These are phyloP conservation scores for Xylariaceae sp. DNA, from an alignment of 2,329 filamentous ascomycete genomes.

Conservation along the genomic window DNA sequence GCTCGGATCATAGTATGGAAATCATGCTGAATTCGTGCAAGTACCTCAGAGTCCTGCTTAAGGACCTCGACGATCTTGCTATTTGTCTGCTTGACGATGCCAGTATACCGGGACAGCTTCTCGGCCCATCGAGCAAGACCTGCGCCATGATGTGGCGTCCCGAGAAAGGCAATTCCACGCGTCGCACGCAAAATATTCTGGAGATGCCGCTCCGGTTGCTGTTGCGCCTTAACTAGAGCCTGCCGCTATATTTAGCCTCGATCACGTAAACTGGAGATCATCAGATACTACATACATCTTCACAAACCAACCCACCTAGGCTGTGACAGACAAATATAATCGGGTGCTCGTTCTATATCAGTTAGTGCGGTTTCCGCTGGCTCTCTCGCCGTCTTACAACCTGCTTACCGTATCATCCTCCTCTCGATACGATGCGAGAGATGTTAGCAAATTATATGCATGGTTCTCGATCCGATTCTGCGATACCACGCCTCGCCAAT, in stretches of 20 bases:
- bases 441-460: constrained; percentile 41
- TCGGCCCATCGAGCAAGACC: constrained; percentile 42
- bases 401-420: constrained; percentile 21
- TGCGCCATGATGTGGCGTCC: constrained; percentile 46
- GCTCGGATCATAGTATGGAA: constrained; percentile 1
- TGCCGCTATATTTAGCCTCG: background rate
- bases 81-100: constrained; percentile 42
- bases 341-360: constrained; percentile 33
- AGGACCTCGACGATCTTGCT: background rate
- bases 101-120: constrained; percentile 32
- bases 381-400: background rate
- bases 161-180: constrained; percentile 44
- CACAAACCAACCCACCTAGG: constrained; percentile 49
- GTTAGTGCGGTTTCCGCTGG: constrained; percentile 2
- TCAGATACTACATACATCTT: constrained; percentile 35
- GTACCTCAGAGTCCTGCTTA: background rate
- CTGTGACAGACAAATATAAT: constrained; percentile 49
- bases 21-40: no score
- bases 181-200: constrained; percentile 37
- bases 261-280: background rate
- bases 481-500: constrained; percentile 29
- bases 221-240: constrained; percentile 31
- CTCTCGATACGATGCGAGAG: constrained; percentile 39
- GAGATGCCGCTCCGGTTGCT: constrained; percentile 37
- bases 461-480: constrained; percentile 40